A percentile compares a stretch with the other conserved stretches of the same genome.
Evolutionary conservation across 2,329 filamentous ascomycete genomes (phyloP).

Genomic region (Verticillium isaacii): DNA sequence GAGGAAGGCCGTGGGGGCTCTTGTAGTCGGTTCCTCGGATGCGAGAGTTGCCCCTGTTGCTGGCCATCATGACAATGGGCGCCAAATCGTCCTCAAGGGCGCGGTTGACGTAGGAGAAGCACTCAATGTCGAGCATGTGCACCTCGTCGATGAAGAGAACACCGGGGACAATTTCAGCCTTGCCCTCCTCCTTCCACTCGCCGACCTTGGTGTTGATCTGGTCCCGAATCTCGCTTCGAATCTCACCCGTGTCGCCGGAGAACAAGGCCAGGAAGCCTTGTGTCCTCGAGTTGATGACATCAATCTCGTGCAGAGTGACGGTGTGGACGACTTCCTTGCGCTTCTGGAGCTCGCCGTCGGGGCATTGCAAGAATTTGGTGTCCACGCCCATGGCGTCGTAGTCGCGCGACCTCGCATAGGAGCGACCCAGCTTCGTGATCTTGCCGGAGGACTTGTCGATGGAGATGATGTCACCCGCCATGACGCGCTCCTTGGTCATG

Average conservation of each 20-base stretch:
- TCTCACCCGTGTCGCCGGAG: slow-evolving; percentile 96
- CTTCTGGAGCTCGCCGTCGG: slow-evolving; percentile 95
- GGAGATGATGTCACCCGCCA: slow-evolving; percentile 96
- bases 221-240: slow-evolving; percentile 91
- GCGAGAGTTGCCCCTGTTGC: slow-evolving; percentile 85
- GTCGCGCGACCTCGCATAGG: slow-evolving; percentile 89
- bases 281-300: slow-evolving; percentile 98
- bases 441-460: slow-evolving; percentile 98
- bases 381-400: slow-evolving; percentile 99
- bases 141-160: slow-evolving; percentile 99
- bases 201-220: slow-evolving; percentile 99
- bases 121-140: slow-evolving; percentile 99
- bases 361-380: slow-evolving; percentile 96
- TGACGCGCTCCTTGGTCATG: slow-evolving; percentile 98
- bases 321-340: slow-evolving; percentile 97
- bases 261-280: slow-evolving; percentile 97
- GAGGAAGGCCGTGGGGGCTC: slow-evolving; percentile 86
- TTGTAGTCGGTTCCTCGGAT: slow-evolving; percentile 93
- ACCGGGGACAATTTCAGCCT: slow-evolving; percentile 94
- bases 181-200: slow-evolving; percentile 99
- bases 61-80: slow-evolving; percentile 98
- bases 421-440: slow-evolving; percentile 94
- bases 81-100: slow-evolving; percentile 92
- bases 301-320: slow-evolving; percentile 94
- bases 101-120: slow-evolving; percentile 97